phyloP scores from a whole-genome alignment of 345 rosid genomes.

The Brassica carinata region DNA sequence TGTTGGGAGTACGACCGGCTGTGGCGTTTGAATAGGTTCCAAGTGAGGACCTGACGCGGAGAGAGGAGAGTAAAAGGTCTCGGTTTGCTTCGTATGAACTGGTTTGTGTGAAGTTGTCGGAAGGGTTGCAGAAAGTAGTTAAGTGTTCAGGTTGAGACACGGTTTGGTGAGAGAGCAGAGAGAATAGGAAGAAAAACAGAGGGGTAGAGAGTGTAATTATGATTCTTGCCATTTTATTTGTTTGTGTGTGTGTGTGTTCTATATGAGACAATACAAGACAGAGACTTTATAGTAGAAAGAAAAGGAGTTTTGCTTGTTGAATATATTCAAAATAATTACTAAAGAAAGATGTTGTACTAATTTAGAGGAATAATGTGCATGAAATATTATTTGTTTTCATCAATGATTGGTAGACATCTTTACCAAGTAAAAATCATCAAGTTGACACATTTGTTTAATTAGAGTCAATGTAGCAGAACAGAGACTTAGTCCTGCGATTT shows the following conservation, averaged over 20 bases:
- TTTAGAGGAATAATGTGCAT: conserved; percentile 5
- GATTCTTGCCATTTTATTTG: neutral
- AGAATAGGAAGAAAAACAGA: neutral
- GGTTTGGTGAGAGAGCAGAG: conserved; percentile 8
- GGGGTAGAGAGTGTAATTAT: neutral
- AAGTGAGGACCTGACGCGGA: neutral
- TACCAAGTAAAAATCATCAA: neutral
- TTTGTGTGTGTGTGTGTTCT: neutral
- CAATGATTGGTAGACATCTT: neutral
- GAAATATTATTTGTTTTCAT: neutral
- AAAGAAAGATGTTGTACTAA: neutral
- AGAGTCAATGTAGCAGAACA: neutral
- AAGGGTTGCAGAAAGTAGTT: conserved; percentile 8
- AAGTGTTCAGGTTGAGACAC: conserved; percentile 22
- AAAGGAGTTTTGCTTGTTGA: neutral
- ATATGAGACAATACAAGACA: neutral
- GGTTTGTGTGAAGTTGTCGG: conserved; percentile 8
- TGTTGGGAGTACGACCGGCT: conserved; percentile 26
- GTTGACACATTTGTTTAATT: neutral
- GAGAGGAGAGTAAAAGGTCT: neutral
- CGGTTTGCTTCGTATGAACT: conserved; percentile 29
- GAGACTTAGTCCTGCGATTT: neutral
- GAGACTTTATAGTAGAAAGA: conserved; percentile 3
- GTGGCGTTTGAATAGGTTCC: conserved; percentile 27
- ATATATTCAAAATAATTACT: neutral